Conservation (phyloP, 306 rosid genomes). For the Myrica gale region DNA sequence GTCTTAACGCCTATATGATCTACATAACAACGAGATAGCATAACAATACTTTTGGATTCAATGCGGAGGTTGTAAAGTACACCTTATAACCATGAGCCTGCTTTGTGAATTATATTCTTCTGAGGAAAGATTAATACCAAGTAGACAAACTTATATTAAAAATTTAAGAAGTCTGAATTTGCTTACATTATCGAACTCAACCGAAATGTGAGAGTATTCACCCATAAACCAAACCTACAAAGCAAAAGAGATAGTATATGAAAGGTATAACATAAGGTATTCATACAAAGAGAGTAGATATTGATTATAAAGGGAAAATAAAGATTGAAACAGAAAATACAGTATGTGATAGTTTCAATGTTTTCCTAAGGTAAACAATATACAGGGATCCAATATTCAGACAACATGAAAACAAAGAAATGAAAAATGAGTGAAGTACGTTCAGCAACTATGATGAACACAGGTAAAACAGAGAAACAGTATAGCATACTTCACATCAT, state of each 20-base stretch:
- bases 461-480: not conserved
- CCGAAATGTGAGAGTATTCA: conserved; percentile 75
- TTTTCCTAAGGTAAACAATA: conserved; percentile 4
- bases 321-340: conserved; percentile 14
- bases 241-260: conserved; percentile 22
- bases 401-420: not conserved
- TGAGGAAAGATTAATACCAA: conserved; percentile 14
- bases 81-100: conserved; percentile 4
- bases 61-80: not conserved
- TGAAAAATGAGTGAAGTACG: not conserved
- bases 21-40: not conserved
- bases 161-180: conserved; percentile 24
- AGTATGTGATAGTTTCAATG: conserved; percentile 12
- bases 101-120: conserved; percentile 8
- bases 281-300: not conserved
- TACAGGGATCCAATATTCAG: conserved; percentile 10
- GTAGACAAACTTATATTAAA: conserved; percentile 18
- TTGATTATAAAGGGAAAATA: conserved; percentile 5
- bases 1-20: not conserved
- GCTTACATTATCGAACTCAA: conserved; percentile 84
- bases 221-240: conserved; percentile 97
- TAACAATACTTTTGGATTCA: not conserved
- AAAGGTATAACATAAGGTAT: not conserved
- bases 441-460: conserved; percentile 5
- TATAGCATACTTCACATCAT: not conserved